Base-by-base conservation (phyloP, 2,329 filamentous ascomycete genomes). In the Alternaria consortialis region DNA sequence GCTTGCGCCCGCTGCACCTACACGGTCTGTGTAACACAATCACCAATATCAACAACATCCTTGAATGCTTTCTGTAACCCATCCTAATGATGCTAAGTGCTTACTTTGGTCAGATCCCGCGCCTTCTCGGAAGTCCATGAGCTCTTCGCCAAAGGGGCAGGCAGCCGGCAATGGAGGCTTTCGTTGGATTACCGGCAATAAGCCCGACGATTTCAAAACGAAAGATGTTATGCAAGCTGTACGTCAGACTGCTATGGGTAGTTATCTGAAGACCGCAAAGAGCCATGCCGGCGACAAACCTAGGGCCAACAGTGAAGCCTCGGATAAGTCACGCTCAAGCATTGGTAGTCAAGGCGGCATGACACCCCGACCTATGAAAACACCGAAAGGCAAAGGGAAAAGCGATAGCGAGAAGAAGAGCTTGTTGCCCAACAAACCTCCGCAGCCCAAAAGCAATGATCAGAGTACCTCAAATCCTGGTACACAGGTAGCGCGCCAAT, bases 201-300 rank as follows among this genome's bases (percentile, higher is more conserved):
- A 69, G 13, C 77, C 70, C 25, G 69, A 62, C 5, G 71, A 75
- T 15, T 71, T 80, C 58, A 78, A 73, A 59, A 60, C 73, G 7
- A 74, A 66, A 51, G 62, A 66, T 43, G 63, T 65, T 31, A 78
- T 80, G 76, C 74, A 72, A 17, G 62, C 56, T 32, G 73, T 79
- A 36, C 76, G 78, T 37, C 75, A 75, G 43, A 67, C 69, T 51
- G 78, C 77, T 5, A 80, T 80, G 78, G 68, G 63, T 17, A 66
- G 67, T 44, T 74, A 69, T 31, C 51, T 80, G 13, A 62, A 72
- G 51, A 67, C 68, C 7, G 67, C 65, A 25, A 69, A 72, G 62
- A 71, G 67, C 25, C 55, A 65, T 39, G 43, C 43, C 15, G 25
- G 48, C 17, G 52, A 37, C n/a, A 61, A 58, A 23, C 27, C 31